A percentile compares a stretch with the other conserved stretches of the same genome.
Evolutionary conservation across 2,329 filamentous ascomycete genomes (phyloP).

Genomic region (Aspergillus fijiensis): DNA sequence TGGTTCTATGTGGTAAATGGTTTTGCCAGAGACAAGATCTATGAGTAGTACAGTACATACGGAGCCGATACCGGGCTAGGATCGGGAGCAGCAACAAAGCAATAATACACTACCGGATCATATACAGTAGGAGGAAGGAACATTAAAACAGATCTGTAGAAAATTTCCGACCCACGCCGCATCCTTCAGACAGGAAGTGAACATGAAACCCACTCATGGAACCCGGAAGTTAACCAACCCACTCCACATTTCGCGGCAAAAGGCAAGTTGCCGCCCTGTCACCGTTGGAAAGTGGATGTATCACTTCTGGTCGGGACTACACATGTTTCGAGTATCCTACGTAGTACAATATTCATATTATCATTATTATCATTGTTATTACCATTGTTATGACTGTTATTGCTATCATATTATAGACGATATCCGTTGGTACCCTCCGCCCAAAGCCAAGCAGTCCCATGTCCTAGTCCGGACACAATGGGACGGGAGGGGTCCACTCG

Average conservation of each 20-base stretch:
- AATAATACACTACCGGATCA: not conserved
- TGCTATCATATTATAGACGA: no score
- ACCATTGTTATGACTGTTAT: no score
- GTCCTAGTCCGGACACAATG: no score
- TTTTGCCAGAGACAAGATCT: no score
- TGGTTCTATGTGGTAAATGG: no score
- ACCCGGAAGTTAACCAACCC: not conserved
- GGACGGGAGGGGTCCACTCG: not conserved
- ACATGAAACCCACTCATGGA: conserved; percentile 23
- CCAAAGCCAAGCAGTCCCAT: no score
- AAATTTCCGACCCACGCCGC: not conserved
- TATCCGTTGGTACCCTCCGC: no score
- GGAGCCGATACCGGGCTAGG: no score
- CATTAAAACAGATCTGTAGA: not conserved
- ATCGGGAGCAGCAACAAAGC: not conserved
- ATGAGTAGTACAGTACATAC: no score
- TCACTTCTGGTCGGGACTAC: conserved; percentile 8
- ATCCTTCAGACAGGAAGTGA: not conserved
- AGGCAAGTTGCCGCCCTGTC: conserved; percentile 12
- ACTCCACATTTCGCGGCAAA: conserved; percentile 14
- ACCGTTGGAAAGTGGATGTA: conserved; percentile 17
- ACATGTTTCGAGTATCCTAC: no score
- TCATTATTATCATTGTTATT: no score
- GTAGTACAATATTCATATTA: no score
- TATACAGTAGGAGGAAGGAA: not conserved